Evolutionary conservation across 2,329 filamentous ascomycete species (phyloP).

Genomic region (Escovopsis sp.): DNA sequence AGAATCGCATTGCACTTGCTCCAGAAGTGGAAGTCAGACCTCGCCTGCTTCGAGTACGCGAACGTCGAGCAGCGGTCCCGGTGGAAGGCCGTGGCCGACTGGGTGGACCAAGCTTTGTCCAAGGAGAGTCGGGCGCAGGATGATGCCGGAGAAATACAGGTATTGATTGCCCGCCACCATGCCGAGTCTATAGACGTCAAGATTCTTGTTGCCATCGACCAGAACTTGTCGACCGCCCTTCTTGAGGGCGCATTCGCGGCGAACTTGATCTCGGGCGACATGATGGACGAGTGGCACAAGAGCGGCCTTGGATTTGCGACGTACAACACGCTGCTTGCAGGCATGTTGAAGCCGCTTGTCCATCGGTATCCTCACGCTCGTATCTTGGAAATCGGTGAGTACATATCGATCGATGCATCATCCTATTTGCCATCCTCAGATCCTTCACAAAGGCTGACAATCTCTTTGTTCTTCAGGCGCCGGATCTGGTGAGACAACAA

Average conservation of each 20-base stretch:
- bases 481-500: conserved; percentile 22
- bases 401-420: conserved; percentile 4
- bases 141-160: conserved; percentile 1
- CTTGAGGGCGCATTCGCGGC: conserved; percentile 16
- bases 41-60: conserved; percentile 10
- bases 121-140: conserved; percentile 5
- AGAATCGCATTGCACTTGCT: conserved; percentile 13
- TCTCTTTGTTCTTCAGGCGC: no score
- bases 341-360: conserved; percentile 1
- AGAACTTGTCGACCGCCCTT: conserved; percentile 18
- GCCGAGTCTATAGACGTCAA: conserved; percentile 12
- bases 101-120: not conserved
- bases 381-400: conserved; percentile 1
- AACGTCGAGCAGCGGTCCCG: conserved; percentile 5
- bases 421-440: no score
- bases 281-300: conserved; percentile 17
- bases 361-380: conserved; percentile 1
- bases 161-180: conserved; percentile 5
- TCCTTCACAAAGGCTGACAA: no score
- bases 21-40: conserved; percentile 7
- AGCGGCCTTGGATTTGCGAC: conserved; percentile 7
- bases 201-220: conserved; percentile 13
- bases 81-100: no score
- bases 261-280: conserved; percentile 15
- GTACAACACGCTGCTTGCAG: not conserved